Evolutionary conservation across 2,329 filamentous ascomycete genomes (phyloP).

Genomic region (Penicillium sp.): DNA sequence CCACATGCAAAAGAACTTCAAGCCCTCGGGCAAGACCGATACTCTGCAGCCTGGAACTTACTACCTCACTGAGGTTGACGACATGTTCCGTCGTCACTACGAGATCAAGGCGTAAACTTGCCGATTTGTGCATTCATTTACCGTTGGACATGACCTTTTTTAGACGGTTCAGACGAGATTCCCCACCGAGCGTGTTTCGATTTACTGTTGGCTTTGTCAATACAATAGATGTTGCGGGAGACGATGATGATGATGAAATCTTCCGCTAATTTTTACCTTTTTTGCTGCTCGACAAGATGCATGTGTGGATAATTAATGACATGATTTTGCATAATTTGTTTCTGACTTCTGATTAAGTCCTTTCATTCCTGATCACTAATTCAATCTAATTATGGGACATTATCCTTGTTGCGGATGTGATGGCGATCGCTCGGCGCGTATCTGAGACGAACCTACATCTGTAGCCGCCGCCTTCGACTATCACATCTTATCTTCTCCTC

Average conservation of each 20-base stretch:
- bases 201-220: constrained; percentile 24
- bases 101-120: constrained; percentile 60
- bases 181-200: constrained; percentile 28
- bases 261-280: no score
- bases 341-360: background rate
- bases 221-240: constrained; percentile 6
- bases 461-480: constrained; percentile 18
- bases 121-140: constrained; percentile 20
- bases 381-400: constrained; percentile 24
- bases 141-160: constrained; percentile 25
- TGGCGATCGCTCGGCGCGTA: constrained; percentile 20
- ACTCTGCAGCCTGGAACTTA: constrained; percentile 64
- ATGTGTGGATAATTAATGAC: no score
- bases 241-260: no score
- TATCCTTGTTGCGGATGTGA: constrained; percentile 10
- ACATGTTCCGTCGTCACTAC: constrained; percentile 80
- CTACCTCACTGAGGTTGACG: constrained; percentile 74
- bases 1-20: constrained; percentile 74
- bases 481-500: constrained; percentile 15
- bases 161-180: constrained; percentile 34
- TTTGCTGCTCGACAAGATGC: no score
- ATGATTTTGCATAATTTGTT: no score
- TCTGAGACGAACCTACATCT: constrained; percentile 17
- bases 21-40: constrained; percentile 61
- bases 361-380: background rate